Evolutionary conservation across 2,329 filamentous ascomycete genomes (phyloP), one percentile per base, ranked within the genome.

Genomic region (Aspergillus transmontanensis): DNA sequence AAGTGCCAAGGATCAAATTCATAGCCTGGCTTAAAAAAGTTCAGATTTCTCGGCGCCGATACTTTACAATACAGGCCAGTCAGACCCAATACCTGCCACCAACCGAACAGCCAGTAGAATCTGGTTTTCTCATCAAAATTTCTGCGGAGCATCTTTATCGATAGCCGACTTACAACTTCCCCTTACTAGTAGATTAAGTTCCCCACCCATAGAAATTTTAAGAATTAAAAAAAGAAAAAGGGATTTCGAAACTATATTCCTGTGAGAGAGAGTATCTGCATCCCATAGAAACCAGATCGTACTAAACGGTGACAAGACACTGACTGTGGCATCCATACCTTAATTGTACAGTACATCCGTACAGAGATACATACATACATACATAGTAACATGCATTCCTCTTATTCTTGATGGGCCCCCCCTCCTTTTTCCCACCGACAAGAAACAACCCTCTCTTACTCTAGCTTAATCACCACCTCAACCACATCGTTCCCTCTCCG

Each of bases 391-490:
- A 55, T 55, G 51, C 51, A 55, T 55, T 55, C 51, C 51, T 55
- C 51, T 56, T 55, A 56, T 12, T 54, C 36, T 9, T 43, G 26
- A 56, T 51, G 26, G 26, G 6, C 16, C 12, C 23, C 56, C 56
- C 51, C 32, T 45, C 45, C 34, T 46, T 46, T 46, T 58, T 41
- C 39, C 58, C 61, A 46, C 61, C 58, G 64, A 60, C 60, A 43
- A 59, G 45, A 60, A 58, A 54, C 26, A 28, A 28, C 26, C 26
- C 26, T 28, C 26, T 28, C 26, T 28, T 28, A 28, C 26, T 28
- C 26, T 28, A 28, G 26, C 45, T 58, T 58, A 46, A 58, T 48
- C 34, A 39, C 56, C 41, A 51, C 53, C 61, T 62, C 55, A 46
- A 51, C 58, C 51, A 60, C 39, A 26, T 41, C 53, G 12, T 30